Percentiles rank a stretch among this genome's conserved stretches.
Conservation (phyloP, 2,329 filamentous ascomycete genomes). For the Arthrocladium fulminans region DNA sequence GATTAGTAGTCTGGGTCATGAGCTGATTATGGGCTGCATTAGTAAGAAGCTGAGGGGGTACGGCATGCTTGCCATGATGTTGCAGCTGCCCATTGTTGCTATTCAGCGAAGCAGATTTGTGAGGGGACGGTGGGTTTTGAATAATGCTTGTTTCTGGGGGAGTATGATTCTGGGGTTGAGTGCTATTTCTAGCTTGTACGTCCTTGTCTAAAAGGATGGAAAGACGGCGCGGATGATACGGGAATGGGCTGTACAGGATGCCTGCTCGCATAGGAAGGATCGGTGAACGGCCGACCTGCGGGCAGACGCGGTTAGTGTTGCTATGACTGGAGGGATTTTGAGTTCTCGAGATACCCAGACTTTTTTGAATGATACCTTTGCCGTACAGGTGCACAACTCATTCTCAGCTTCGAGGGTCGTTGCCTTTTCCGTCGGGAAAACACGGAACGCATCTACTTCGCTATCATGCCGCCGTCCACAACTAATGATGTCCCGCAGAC, state of each 20-base stretch:
- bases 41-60: constrained; percentile 94
- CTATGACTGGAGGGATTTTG: too few species aligned
- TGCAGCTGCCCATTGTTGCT: constrained; percentile 90
- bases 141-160: constrained; percentile 85
- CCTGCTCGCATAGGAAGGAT: too few species aligned
- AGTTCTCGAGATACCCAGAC: too few species aligned
- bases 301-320: too few species aligned
- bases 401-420: too few species aligned
- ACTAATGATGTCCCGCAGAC: constrained; percentile 73
- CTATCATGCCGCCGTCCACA: constrained; percentile 92
- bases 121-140: constrained; percentile 64
- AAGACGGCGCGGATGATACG: too few species aligned
- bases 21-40: constrained; percentile 95
- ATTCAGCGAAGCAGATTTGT: constrained; percentile 75
- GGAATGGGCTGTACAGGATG: too few species aligned
- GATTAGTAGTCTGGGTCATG: constrained; percentile 79
- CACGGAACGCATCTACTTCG: too few species aligned
- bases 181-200: constrained; percentile 57
- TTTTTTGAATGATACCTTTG: too few species aligned
- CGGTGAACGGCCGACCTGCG: too few species aligned
- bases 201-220: constrained; percentile 47
- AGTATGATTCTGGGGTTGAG: constrained; percentile 82
- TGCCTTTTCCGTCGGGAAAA: too few species aligned
- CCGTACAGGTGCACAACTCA: too few species aligned
- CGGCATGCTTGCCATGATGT: constrained; percentile 89